A percentile compares a stretch with the other conserved stretches of the same genome.
These are phyloP conservation scores for Narthecium ossifragum DNA, from an alignment of 106 monocot species.

Conservation along the genomic window DNA sequence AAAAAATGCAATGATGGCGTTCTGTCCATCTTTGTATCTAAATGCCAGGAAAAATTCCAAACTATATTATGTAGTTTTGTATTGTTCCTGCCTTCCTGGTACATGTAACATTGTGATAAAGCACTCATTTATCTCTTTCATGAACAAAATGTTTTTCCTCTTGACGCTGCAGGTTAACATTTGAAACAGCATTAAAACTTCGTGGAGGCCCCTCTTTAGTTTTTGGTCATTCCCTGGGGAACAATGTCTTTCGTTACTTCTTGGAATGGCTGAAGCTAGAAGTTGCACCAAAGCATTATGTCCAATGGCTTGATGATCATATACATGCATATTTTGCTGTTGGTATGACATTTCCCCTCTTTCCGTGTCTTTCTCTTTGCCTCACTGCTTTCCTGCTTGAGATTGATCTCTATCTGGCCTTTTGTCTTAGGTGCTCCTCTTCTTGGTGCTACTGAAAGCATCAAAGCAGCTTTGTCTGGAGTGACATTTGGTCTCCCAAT, in stretches of 20 bases:
- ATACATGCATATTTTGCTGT: conserved; percentile 99
- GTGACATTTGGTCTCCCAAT: conserved; percentile 94
- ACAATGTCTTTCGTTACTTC: conserved; percentile 98
- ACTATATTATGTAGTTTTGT: no score
- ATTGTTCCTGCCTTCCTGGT: no score
- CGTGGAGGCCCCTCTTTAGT: conserved; percentile 91
- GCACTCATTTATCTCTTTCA: no score
- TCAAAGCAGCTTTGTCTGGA: conserved; percentile 78
- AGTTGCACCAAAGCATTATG: conserved; percentile 91
- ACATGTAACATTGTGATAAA: no score
- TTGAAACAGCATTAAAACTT: conserved; percentile 87
- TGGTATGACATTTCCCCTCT: conserved; percentile 34
- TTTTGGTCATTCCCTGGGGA: conserved; percentile 97
- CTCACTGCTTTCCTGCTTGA: not conserved
- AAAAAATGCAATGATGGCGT: no score
- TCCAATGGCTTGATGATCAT: conserved; percentile 95
- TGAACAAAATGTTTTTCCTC: no score
- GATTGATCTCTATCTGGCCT: conserved; percentile 1
- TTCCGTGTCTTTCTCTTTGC: conserved; percentile 3
- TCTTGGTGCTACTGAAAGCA: conserved; percentile 77
- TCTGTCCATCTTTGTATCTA: no score
- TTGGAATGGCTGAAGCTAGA: conserved; percentile 98
- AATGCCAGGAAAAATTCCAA: no score
- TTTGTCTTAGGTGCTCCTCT: conserved; percentile 73
- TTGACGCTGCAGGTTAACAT: conserved; percentile 63